Evolutionary conservation across 1,139 yeast genomes (phyloP).

Genomic region (Candida frijolesensis): DNA sequence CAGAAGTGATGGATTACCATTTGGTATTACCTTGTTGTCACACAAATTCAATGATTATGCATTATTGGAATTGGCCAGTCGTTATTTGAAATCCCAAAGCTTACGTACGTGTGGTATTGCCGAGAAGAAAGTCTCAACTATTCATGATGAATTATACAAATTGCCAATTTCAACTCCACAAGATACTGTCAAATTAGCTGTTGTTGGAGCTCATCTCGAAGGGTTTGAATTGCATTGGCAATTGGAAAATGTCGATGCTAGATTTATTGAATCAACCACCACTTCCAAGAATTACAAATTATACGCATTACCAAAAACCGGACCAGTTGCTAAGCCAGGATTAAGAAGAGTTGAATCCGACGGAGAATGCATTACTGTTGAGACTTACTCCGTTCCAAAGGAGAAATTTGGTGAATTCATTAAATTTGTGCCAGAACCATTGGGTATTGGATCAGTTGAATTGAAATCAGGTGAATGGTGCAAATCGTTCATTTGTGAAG

Average conservation of each 20-base stretch:
- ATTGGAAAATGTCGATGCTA: slow-evolving; percentile 81
- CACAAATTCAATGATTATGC: slow-evolving; percentile 87
- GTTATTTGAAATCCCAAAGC: slow-evolving; percentile 56
- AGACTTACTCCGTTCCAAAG: slow-evolving; percentile 79
- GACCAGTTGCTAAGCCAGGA: slow-evolving; percentile 88
- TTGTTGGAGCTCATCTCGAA: slow-evolving; percentile 91
- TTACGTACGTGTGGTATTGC: slow-evolving; percentile 14
- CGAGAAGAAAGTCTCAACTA: slow-evolving; percentile 23
- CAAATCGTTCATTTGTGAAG: slow-evolving; percentile 94
- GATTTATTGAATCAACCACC: slow-evolving; percentile 61
- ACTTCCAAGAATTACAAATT: slow-evolving; percentile 76
- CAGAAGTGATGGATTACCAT: slow-evolving; percentile 81
- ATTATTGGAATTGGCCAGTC: slow-evolving; percentile 75
- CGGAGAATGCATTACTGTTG: slow-evolving; percentile 70
- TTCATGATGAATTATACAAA: slow-evolving; percentile 38
- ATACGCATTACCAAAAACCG: slow-evolving; percentile 80
- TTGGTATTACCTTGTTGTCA: slow-evolving; percentile 85
- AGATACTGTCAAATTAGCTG: slow-evolving; percentile 64
- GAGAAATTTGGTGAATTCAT: slow-evolving; percentile 81
- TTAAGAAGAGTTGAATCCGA: slow-evolving; percentile 62
- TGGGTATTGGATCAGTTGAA: slow-evolving; percentile 92
- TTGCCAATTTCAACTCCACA: slow-evolving; percentile 36
- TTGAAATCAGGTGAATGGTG: slow-evolving; percentile 78
- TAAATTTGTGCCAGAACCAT: slow-evolving; percentile 87
- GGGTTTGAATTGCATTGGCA: slow-evolving; percentile 96